Conservation (phyloP, 2,329 filamentous ascomycete genomes). For the Aspergillus sp. region DNA sequence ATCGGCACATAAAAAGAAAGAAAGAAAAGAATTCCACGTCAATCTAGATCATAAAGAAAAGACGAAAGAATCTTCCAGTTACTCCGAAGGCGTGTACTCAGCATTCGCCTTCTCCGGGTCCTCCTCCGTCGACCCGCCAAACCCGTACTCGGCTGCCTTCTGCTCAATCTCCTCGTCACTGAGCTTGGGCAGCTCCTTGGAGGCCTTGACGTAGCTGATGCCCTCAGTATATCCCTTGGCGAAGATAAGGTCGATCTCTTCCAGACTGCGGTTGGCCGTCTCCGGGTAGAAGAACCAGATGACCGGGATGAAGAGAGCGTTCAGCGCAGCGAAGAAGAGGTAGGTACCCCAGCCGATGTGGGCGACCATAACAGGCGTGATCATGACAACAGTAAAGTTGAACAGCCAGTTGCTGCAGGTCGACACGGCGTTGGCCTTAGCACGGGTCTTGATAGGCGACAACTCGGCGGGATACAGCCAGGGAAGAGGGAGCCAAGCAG, state of each 20-base stretch:
- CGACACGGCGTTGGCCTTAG: slow-evolving; percentile 55
- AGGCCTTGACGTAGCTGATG: slow-evolving; percentile 37
- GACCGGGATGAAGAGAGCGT: slow-evolving; percentile 48
- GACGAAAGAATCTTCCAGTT: not conserved
- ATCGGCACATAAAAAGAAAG: not conserved
- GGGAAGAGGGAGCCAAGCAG: slow-evolving; percentile 62
- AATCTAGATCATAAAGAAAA: not conserved
- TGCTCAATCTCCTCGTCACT: slow-evolving; percentile 33
- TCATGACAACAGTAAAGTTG: slow-evolving; percentile 56
- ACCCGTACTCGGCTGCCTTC: slow-evolving; percentile 33
- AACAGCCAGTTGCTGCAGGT: slow-evolving; percentile 56
- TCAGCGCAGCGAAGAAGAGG: slow-evolving; percentile 43
- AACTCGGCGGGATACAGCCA: slow-evolving; percentile 55
- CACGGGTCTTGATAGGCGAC: slow-evolving; percentile 54
- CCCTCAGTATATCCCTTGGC: slow-evolving; percentile 44
- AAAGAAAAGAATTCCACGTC: not conserved
- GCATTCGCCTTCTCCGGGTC: slow-evolving; percentile 22
- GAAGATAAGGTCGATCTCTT: slow-evolving; percentile 46
- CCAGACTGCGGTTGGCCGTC: slow-evolving; percentile 43
- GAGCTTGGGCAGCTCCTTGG: slow-evolving; percentile 32
- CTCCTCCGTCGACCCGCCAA: slow-evolving; percentile 15
- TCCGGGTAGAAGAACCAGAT: slow-evolving; percentile 57
- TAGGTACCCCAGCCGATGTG: slow-evolving; percentile 43
- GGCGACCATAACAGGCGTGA: slow-evolving; percentile 42
- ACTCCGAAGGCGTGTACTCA: slow-evolving; percentile 14